Base-by-base conservation (phyloP, 2,329 filamentous ascomycete genomes). In the Microsporum canis region DNA sequence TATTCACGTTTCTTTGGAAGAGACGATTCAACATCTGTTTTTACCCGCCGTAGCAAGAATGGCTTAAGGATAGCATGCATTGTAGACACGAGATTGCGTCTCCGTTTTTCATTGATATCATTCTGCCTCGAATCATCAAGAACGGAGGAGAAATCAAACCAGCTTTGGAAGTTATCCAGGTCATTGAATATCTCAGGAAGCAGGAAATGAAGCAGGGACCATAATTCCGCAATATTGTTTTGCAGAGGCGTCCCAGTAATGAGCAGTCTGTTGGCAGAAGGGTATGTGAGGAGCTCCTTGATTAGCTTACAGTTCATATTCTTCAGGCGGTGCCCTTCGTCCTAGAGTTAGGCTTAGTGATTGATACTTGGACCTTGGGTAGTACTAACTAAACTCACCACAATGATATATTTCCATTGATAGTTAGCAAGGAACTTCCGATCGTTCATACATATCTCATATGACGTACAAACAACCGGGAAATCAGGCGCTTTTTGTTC, bases 1-100 rank as follows among this genome's bases (percentile, higher is more conserved):
- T 99, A 99, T 72, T 99, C 94, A 33, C 94, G 84, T 77, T 99
- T 99, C 75, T 92, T 95, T 0, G 94, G 94, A n/a, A 99, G 79
- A 56, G 90, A 84, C 1, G 86, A 86, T 60, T 95, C 92, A 0
- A 99, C 94, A 69, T 99, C 94, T 0, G 89, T 88, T 74, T 99
- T 99, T 64, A 99, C 83, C 17, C 94, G 82, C 0, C 94, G 84
- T 0, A 99, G 79, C 1, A 99, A 78, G 67, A 99, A 87, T 0
- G 94, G 94, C 67, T 97, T 96, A 0, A 99, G 75, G 29, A 99
- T 91, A 0, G 92, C 84, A 69, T 99, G 94, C 61, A 99, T 88
- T 65, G 92, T 96, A 58, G 91, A 85, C 1, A 95, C 87, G 0
- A 94, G 76, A 58, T 87, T 88, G 64, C 88, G 84, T 69, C 89